Base-by-base conservation (phyloP, 257 asterid species). In the Henckelia pumila region DNA sequence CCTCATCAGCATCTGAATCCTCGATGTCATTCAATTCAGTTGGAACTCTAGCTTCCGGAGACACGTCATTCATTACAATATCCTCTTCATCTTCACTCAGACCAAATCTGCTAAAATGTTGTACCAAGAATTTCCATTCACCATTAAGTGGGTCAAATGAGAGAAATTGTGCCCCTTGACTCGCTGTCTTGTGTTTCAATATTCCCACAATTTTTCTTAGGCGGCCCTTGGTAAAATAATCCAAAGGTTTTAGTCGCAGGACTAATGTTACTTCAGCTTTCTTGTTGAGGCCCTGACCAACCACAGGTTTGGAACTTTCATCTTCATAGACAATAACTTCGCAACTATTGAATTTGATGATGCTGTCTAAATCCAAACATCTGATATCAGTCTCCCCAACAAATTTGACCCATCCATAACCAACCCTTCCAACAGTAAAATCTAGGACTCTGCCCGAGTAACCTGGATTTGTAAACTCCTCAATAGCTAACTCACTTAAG, bases 101-200 rank as follows among this genome's bases (percentile, higher is more conserved):
- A 53, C 99, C 99, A 81, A 88, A 94, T 78, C 96, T 88, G 81
- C 99, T 94, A 78, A 94, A 94, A 78, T 88, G 99, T 63, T 87
- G 86, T 70, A 94, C 99, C 6, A 66, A 64, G 71, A 94, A 94
- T 59, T 84, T 91, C 99, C 97, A 94, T 76, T 88, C 89, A 30
- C 95, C 78, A 56, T 61, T 72, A 63, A 62, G 44, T 53, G 79
- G 82, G 71, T 90, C 87, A 67, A 86, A 91, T 19, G 96, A 94
- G 67, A 87, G 69, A 80, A 84, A 91, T 9, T 78, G 64, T n/a
- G 95, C 99, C 69, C 97, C 97, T 78, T 88, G 96, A 52, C 88
- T 85, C 79, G 80, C 89, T 7, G 91, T 75, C 77, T 65, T 84
- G 69, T 66, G 65, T 77, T 80, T 81, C 83, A 93, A 82, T 28